Base-by-base conservation (phyloP, 176 grass and related monocot genomes). In the Carex myosuroides region DNA sequence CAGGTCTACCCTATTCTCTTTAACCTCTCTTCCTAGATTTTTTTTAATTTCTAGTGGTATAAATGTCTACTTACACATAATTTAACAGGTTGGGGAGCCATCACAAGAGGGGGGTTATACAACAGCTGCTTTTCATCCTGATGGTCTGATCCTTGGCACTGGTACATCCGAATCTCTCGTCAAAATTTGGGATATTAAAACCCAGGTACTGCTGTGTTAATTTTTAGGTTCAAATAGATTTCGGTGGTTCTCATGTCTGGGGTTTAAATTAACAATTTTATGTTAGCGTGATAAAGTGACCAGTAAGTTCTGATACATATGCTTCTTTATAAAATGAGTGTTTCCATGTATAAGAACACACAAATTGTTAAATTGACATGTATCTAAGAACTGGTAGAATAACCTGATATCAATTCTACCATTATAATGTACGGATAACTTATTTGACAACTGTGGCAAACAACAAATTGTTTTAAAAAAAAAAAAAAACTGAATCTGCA, bases 141-240 rank as follows among this genome's bases (percentile, higher is more conserved):
- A 99, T 87, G 93, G 97, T 79, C 91, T 99, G 84, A 99, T 99
- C 73, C 97, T 99, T 64, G 97, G 97, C 77, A 99, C 93, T 48
- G 97, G 97, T 65, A 99, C 91, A 59, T 90, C 93, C 37, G 93
- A 93, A 57, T 84, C 93, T 39, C 61, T 93, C 61, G 97, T 92
- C 61, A 99, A 90, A 90, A 99, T 99, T 91, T 99, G 97, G 97
- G 97, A 99, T 85, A 93, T 99, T 12, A 99, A 99, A 77, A 93
- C 97, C 72, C 97, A 99, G 93, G 97, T 99, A 72, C 71, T 66
- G 16, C 21, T 46, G 46, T 82, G 63, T 35, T 67, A 46, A 18
- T 64, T 60, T 17, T 17, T 81, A 56, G 5, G 50, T 81, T 77
- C 22, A 63, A 54, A 83, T 39, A 39, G 30, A 71, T 24, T 85